A percentile compares a stretch with the other conserved stretches of the same genome.
These are phyloP conservation scores for Sungouiozyma ichnusensis DNA, from an alignment of 805 yeast genomes.

Conservation along the genomic window DNA sequence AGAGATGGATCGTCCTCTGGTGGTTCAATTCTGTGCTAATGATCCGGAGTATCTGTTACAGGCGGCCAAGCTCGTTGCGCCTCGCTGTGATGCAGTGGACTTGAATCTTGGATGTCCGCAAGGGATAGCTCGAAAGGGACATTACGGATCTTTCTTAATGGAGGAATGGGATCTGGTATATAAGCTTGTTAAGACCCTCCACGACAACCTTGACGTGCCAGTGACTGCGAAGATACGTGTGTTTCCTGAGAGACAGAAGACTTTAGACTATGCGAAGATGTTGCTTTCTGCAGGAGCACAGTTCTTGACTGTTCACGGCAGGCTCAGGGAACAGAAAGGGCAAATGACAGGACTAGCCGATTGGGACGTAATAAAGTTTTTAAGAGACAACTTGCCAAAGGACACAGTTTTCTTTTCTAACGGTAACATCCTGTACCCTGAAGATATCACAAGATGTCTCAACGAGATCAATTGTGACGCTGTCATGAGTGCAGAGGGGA, in stretches of 20 bases:
- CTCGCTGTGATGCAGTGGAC: constrained; percentile 90
- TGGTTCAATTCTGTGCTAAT: constrained; percentile 95
- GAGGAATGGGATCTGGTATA: constrained; percentile 88
- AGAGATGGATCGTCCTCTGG: constrained; percentile 65
- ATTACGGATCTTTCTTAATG: constrained; percentile 92
- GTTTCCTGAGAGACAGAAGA: constrained; percentile 72
- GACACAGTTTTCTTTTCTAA: constrained; percentile 88
- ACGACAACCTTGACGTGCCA: constrained; percentile 66
- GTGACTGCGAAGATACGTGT: constrained; percentile 94
- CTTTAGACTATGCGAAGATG: constrained; percentile 79
- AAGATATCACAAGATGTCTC: constrained; percentile 65
- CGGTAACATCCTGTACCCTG: constrained; percentile 88
- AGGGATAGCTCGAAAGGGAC: constrained; percentile 90
- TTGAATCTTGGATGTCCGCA: constrained; percentile 96
- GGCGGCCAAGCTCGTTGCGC: constrained; percentile 76
- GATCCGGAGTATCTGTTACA: constrained; percentile 72
- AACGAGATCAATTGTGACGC: constrained; percentile 66
- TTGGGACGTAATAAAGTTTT: constrained; percentile 67
- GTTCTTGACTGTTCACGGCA: constrained; percentile 87
- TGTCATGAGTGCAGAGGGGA: constrained; percentile 97
- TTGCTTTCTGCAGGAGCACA: constrained; percentile 91
- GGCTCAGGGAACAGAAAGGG: constrained; percentile 96
- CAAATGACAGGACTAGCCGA: constrained; percentile 93
- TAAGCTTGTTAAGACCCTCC: constrained; percentile 60
- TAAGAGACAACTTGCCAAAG: constrained; percentile 64